Conservation (phyloP, 2,329 filamentous ascomycete genomes). For the Hyphodiscus sp. region DNA sequence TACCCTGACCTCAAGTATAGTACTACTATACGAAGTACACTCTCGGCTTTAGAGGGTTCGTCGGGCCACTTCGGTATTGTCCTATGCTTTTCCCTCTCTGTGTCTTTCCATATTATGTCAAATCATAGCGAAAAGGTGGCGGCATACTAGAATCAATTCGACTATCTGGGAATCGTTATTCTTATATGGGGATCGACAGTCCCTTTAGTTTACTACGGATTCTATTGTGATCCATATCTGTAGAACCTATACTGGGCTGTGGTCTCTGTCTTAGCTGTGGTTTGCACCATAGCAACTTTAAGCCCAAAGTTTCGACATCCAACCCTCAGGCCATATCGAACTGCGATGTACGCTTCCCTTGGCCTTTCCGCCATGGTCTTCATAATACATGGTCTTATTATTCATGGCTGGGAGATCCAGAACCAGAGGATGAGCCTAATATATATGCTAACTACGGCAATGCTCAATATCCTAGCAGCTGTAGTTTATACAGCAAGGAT, state of each 20-base stretch:
- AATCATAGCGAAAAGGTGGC: slow-evolving; percentile 33
- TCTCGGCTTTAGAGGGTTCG: too few species aligned
- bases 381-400: slow-evolving; percentile 20
- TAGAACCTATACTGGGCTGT: slow-evolving; percentile 32
- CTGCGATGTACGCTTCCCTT: slow-evolving; percentile 20
- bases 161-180: slow-evolving; percentile 34
- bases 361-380: slow-evolving; percentile 24
- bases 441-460: slow-evolving; percentile 9
- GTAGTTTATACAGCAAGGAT: slow-evolving; percentile 15
- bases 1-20: too few species aligned
- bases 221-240: slow-evolving; percentile 33
- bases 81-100: too few species aligned
- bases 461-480: slow-evolving; percentile 14
- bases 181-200: slow-evolving; percentile 35
- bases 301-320: slow-evolving; percentile 15
- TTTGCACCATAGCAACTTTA: slow-evolving; percentile 30
- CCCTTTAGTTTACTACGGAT: slow-evolving; percentile 35
- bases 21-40: too few species aligned
- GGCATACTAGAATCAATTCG: slow-evolving; percentile 31
- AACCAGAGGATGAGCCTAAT: slow-evolving; percentile 15
- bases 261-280: slow-evolving; percentile 31
- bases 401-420: slow-evolving; percentile 16
- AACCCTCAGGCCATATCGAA: slow-evolving; percentile 16
- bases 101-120: slow-evolving; percentile 33
- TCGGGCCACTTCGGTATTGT: too few species aligned